Conservation (phyloP, 768 basidiomycete genomes). For the Guyanaporus albipodus region DNA sequence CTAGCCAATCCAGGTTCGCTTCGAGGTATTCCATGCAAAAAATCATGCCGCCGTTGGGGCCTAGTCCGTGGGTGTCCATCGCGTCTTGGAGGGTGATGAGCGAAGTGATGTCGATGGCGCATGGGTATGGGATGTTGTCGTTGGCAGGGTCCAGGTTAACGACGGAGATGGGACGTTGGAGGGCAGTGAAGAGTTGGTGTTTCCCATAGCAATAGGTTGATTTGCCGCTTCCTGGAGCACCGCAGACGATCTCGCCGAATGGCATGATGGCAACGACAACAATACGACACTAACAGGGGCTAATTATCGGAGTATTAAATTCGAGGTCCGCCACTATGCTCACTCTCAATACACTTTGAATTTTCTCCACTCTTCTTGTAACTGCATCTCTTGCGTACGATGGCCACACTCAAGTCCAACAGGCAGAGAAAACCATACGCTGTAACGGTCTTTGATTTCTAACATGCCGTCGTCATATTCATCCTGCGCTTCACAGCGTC, state of each 20-base stretch:
- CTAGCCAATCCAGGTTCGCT: slow-evolving; percentile 88
- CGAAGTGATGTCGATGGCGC: slow-evolving; percentile 77
- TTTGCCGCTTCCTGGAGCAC: slow-evolving; percentile 83
- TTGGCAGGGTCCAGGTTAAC: slow-evolving; percentile 98
- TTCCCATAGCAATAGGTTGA: slow-evolving; percentile 88
- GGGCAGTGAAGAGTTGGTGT: slow-evolving; percentile 83
- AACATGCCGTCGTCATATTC: neutral
- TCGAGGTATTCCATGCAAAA: slow-evolving; percentile 98
- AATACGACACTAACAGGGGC: slow-evolving; percentile 8
- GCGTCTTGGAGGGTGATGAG: slow-evolving; percentile 85
- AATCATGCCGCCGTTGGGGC: slow-evolving; percentile 94
- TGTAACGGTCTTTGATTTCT: slow-evolving; percentile 25
- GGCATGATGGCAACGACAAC: slow-evolving; percentile 51
- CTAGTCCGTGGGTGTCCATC: slow-evolving; percentile 80
- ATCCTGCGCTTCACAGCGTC: slow-evolving; percentile 44
- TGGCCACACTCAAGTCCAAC: slow-evolving; percentile 25
- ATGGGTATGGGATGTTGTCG: slow-evolving; percentile 85
- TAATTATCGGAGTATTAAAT: slow-evolving; percentile 1
- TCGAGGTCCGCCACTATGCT: slow-evolving; percentile 7
- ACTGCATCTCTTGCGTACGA: slow-evolving; percentile 1
- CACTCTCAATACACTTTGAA: neutral
- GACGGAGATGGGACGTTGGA: slow-evolving; percentile 80
- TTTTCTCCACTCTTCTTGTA: neutral
- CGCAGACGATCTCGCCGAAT: slow-evolving; percentile 84
- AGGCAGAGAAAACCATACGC: slow-evolving; percentile 42